Evolutionary conservation across 1,284 basidiomycete genomes (phyloP), one percentile per base, ranked within the genome.

Genomic region (Sphaerobolus stellatus): DNA sequence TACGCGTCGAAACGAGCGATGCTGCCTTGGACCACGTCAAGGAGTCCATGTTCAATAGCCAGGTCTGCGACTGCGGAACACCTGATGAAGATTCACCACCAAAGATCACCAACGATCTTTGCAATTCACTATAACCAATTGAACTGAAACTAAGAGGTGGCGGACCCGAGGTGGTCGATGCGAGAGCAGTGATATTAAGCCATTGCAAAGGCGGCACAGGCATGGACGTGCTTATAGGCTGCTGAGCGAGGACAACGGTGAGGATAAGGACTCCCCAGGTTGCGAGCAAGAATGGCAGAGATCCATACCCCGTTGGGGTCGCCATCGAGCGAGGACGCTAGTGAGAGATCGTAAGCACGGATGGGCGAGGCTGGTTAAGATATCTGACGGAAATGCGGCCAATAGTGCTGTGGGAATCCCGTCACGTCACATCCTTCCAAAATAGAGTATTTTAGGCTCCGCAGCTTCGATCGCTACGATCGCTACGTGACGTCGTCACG

Each of bases 41-140:
- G 29, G 75, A 72, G 46, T 79, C 72, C 31, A 89, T 74, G 62
- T 89, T 74, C 47, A 88, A 73, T 83, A 89, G 72, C 64, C 82
- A 88, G 2, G 88, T 90, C 61, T 80, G 73, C 2, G 78, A 78
- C 61, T 84, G 82, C 33, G 79, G 75, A 48, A 88, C 74, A 18
- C 84, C 84, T 58, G 77, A 77, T 54, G 79, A 72, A 2, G 87
- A 86, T 69, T 88, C 78, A 48, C 88, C 88, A 54, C 88, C 88
- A 64, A 90, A 91, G 51, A 91, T 75, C 59, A 91, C 71, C 50
- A 91, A 68, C 13, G 75, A 78, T 52, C 80, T 76, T 61, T 78
- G 77, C 49, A 57, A 58, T 50, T 71, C 64, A 61, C 69, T 69
- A 65, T 67, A 71, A 16, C 86, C 86, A 59, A 90, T 82, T 40